Conservation (phyloP, 2,329 filamentous ascomycete species). For the Coniochaeta pulveracea region DNA sequence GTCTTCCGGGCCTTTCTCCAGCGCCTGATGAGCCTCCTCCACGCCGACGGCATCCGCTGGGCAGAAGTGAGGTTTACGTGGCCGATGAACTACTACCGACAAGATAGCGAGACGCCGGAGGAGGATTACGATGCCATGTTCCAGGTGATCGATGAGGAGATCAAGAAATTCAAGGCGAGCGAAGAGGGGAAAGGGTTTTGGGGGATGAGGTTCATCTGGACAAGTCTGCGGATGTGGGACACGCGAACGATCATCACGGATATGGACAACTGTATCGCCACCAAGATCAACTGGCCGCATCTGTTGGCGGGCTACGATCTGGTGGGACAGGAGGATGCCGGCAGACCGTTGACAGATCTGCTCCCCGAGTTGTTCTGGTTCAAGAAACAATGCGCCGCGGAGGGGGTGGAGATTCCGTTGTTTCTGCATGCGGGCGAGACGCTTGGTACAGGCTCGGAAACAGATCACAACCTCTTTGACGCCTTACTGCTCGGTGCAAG, state of each 20-base stretch:
- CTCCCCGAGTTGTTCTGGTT: constrained; percentile 90
- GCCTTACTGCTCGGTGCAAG: constrained; percentile 77
- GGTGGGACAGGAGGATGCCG: constrained; percentile 76
- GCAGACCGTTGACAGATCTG: constrained; percentile 63
- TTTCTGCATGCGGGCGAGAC: constrained; percentile 94
- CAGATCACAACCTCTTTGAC: constrained; percentile 79
- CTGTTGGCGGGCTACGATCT: constrained; percentile 82
- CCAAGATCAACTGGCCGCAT: constrained; percentile 68
- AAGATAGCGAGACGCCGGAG: constrained; percentile 55
- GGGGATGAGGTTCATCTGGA: constrained; percentile 81
- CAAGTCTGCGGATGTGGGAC: constrained; percentile 52
- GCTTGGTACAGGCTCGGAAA: constrained; percentile 60
- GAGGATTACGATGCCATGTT: constrained; percentile 60
- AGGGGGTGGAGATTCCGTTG: constrained; percentile 76
- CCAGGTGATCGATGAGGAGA: constrained; percentile 63
- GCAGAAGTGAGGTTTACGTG: constrained; percentile 75
- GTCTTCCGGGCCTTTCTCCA: constrained; percentile 70
- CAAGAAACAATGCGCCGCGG: constrained; percentile 68
- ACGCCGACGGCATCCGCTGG: constrained; percentile 76
- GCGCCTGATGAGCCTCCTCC: constrained; percentile 57
- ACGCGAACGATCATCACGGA: constrained; percentile 59
- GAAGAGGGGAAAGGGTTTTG: constrained; percentile 68
- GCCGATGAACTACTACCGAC: constrained; percentile 54
- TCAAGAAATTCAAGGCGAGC: constrained; percentile 61
- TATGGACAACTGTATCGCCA: constrained; percentile 80